Percentiles rank a stretch among this genome's conserved stretches.
Conservation (phyloP, 176 grass and related monocot species). For the Cenchrus americanus region DNA sequence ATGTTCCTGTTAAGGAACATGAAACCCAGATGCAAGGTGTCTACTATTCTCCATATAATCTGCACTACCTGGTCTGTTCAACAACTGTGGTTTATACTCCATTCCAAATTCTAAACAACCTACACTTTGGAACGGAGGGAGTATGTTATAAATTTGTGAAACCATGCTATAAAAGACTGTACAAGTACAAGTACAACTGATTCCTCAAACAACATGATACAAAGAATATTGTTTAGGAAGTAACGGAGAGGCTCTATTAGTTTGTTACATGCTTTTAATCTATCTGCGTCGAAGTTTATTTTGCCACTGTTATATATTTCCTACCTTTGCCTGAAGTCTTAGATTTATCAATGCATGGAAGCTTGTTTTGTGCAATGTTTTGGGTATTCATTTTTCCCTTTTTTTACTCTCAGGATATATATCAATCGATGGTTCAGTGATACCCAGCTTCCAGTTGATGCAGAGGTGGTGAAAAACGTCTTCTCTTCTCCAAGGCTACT, state of each 20-base stretch:
- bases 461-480: constrained; percentile 21
- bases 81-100: not conserved
- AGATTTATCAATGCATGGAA: not conserved
- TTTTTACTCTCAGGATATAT: constrained; percentile 19
- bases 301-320: not conserved
- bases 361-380: constrained; percentile 13
- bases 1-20: not conserved
- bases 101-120: too few relatives aligned
- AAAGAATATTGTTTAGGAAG: not conserved
- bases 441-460: constrained; percentile 32
- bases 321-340: not conserved
- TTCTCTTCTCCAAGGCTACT: constrained; percentile 25
- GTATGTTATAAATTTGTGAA: not conserved
- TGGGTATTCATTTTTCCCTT: constrained; percentile 13
- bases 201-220: constrained; percentile 3
- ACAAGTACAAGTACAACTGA: not conserved
- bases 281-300: not conserved
- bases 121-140: too few relatives aligned
- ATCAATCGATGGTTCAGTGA: constrained; percentile 8
- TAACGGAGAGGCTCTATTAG: constrained; percentile 3
- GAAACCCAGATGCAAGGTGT: not conserved
- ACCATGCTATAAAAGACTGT: not conserved
- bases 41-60: not conserved
- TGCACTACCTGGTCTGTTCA: not conserved
- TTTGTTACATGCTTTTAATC: not conserved